phyloP scores from a whole-genome alignment of 306 rosid species.

The Crotalaria pallida region DNA sequence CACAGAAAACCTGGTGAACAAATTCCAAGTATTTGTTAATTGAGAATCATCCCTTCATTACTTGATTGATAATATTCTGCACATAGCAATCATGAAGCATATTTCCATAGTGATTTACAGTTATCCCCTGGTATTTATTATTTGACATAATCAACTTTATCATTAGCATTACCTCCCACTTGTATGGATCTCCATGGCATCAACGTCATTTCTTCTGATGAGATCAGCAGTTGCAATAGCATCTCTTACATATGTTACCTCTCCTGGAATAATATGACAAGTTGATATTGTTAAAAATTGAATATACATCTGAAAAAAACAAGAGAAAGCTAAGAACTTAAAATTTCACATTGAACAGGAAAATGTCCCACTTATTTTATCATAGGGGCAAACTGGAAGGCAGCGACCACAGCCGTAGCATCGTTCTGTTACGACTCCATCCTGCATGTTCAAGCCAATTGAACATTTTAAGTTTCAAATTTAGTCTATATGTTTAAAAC shows the following conservation, averaged over 20 bases:
- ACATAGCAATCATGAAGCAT: not conserved
- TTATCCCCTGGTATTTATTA: not conserved
- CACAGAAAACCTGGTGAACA: not conserved
- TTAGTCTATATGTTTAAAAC: not conserved
- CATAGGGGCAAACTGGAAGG: conserved; percentile 90
- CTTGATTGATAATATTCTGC: not conserved
- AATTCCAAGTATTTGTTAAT: not conserved
- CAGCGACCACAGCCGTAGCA: conserved; percentile 98
- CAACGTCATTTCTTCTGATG: conserved; percentile 56
- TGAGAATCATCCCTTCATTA: not conserved
- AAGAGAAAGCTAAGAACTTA: conserved; percentile 7
- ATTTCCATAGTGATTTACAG: not conserved
- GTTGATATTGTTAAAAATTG: not conserved
- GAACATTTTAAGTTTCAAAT: not conserved
- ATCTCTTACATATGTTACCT: conserved; percentile 67
- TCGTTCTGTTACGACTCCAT: conserved; percentile 83
- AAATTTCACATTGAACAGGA: not conserved
- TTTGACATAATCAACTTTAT: not conserved
- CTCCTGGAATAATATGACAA: conserved; percentile 40
- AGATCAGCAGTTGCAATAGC: conserved; percentile 56
- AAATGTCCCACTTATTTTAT: conserved; percentile 63
- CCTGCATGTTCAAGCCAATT: conserved; percentile 40
- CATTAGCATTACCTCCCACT: conserved; percentile 60
- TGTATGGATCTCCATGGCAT: conserved; percentile 88
- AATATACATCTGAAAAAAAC: not conserved